Percentiles rank a stretch among this genome's conserved stretches.
phyloP scores from a whole-genome alignment of 2,329 filamentous ascomycete genomes.

The Diplocarpon mali region DNA sequence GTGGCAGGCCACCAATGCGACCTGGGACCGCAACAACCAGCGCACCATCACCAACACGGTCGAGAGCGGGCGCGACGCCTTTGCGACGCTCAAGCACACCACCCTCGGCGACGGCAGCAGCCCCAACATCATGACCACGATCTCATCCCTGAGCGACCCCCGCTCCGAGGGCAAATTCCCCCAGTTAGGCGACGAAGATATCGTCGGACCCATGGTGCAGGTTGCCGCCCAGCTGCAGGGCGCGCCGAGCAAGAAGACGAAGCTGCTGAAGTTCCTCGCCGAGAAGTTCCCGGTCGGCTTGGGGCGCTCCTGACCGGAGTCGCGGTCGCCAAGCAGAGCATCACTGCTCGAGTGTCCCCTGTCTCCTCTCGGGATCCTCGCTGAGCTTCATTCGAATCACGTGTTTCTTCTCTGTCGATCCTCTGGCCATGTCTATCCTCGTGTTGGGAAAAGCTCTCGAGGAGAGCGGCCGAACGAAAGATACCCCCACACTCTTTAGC shows the following conservation, averaged over 20 bases:
- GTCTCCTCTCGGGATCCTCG: no score
- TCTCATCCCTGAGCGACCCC: constrained; percentile 58
- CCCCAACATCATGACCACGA: constrained; percentile 44
- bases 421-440: background rate
- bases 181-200: constrained; percentile 77
- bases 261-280: constrained; percentile 25
- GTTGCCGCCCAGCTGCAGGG: constrained; percentile 24
- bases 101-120: constrained; percentile 34
- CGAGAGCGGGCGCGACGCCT: constrained; percentile 31
- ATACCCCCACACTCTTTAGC: constrained; percentile 24
- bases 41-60: constrained; percentile 44
- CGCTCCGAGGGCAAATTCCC: constrained; percentile 72
- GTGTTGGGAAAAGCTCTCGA: background rate
- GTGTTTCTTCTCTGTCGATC: background rate
- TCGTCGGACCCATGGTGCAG: constrained; percentile 74
- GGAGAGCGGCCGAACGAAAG: constrained; percentile 1
- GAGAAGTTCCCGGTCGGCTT: constrained; percentile 26
- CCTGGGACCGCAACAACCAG: constrained; percentile 64
- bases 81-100: constrained; percentile 33
- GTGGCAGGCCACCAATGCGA: constrained; percentile 68
- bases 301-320: constrained; percentile 14
- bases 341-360: background rate
- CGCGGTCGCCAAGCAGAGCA: background rate
- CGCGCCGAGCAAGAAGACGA: constrained; percentile 25
- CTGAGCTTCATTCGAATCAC: constrained; percentile 1